These are phyloP conservation scores for Lagerstroemia speciosa DNA, from an alignment of 345 rosid genomes.

Conservation along the genomic window DNA sequence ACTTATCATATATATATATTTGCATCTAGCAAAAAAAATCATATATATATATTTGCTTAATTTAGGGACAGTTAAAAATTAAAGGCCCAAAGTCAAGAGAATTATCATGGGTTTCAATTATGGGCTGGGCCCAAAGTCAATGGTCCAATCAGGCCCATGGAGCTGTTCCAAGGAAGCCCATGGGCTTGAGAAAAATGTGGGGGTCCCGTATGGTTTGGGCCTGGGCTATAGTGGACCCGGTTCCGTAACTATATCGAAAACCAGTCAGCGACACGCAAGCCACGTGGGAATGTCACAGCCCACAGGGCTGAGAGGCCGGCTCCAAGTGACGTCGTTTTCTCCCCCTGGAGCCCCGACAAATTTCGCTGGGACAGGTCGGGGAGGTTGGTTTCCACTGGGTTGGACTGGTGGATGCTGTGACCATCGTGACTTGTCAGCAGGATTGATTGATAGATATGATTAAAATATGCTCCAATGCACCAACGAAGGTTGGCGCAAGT, in stretches of 20 bases:
- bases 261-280: constrained; percentile 1
- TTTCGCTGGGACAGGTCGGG: neutral
- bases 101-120: no score
- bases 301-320: neutral
- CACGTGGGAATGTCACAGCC: neutral
- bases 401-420: neutral
- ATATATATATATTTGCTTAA: no score
- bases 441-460: no score
- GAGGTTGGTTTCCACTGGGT: neutral
- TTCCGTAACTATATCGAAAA: neutral
- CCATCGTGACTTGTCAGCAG: neutral
- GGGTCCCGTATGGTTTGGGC: neutral
- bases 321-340: constrained; percentile 1
- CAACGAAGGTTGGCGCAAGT: no score
- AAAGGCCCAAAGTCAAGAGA: no score
- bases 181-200: no score
- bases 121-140: neutral
- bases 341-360: neutral
- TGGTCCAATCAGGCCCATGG: neutral
- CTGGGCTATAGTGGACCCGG: neutral
- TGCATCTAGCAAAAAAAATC: no score
- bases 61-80: no score
- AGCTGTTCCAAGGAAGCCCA: neutral
- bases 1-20: no score
- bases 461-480: no score